Conservation (phyloP, 345 rosid genomes). For the Boechera retrofracta region DNA sequence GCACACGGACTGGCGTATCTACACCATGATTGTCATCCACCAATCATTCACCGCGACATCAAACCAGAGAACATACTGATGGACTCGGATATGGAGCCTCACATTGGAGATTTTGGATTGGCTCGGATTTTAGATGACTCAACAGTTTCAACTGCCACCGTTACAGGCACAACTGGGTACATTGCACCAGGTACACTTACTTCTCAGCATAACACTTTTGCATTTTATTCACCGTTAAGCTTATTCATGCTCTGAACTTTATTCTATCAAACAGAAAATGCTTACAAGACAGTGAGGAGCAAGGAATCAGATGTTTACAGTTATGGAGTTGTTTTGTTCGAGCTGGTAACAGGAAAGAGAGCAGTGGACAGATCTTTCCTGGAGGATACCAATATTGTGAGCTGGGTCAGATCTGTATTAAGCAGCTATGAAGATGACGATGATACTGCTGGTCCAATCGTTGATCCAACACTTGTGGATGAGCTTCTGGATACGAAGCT, state of each 20-base stretch:
- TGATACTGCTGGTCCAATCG: constrained; percentile 40
- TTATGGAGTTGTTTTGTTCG: constrained; percentile 69
- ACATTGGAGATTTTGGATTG: constrained; percentile 84
- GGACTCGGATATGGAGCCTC: constrained; percentile 81
- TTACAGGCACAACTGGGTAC: constrained; percentile 77
- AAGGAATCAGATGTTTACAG: constrained; percentile 75
- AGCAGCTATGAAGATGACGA: constrained; percentile 34
- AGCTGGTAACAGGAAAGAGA: constrained; percentile 62
- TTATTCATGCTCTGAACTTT: constrained; percentile 65
- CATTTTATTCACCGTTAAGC: constrained; percentile 53
- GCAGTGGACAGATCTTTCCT: constrained; percentile 54
- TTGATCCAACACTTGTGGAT: constrained; percentile 55
- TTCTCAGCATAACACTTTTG: constrained; percentile 60
- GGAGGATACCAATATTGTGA: constrained; percentile 52
- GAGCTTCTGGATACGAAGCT: constrained; percentile 57
- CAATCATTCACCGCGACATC: constrained; percentile 78
- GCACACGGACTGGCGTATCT: constrained; percentile 85
- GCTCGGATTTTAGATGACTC: constrained; percentile 67
- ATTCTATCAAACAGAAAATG: constrained; percentile 67
- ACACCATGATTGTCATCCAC: constrained; percentile 77
- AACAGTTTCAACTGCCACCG: constrained; percentile 46
- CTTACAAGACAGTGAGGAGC: constrained; percentile 58
- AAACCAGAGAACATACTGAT: constrained; percentile 83
- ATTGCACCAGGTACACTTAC: constrained; percentile 78
- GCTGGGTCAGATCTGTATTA: constrained; percentile 56